Base-by-base conservation (phyloP, 192 early-diverging fungal genomes). In the Spizellomyces sp. region DNA sequence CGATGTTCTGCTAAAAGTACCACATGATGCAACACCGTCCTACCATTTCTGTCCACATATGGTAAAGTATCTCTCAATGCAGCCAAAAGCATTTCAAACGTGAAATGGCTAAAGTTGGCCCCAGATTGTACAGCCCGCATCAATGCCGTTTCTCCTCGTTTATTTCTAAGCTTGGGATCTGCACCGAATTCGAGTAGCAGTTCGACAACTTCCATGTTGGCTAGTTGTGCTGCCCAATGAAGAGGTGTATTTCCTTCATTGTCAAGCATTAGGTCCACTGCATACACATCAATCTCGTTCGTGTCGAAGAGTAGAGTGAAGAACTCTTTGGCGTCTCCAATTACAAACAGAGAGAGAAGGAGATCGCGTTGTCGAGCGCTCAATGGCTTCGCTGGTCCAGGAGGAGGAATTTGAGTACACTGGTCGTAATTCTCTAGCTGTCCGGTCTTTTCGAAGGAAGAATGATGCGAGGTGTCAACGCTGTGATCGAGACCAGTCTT, bases 171-270 rank as follows among this genome's bases (percentile, higher is more conserved):
- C 12, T 2, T n/a, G 12, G 50, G 14, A 54, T 54, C 50, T 0
- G 17, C 50, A 54, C 17, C 17, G 50, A 12, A 19, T 54, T 12
- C 50, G 14, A 54, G 17, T 54, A 54, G 50, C 17, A 19, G 0
- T n/a, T 54, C 50, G 17, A 54, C 50, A 4, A 54, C 50, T n/a
- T 54, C 50, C 14, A 54, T 54, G 12, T 19, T 12, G 14, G 14
- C 50, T 12, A 54, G 50, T 2, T 54, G 17, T 54, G 50, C 50
- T 19, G 50, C 50, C 50, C 50, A 54, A 54, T 54, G 50, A 12
- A 54, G 17, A n/a, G 50, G 12, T 19, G 50, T 54, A 54, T 54
- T 54, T 12, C 50, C 50, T 54, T 54, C 50, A 54, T 54, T 54
- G 50, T 54, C 50, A 19, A 54, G 50, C 0, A 19, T 2, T 54